Evolutionary conservation across 768 basidiomycete genomes (phyloP).

Genomic region (Atractiella rhizophila): DNA sequence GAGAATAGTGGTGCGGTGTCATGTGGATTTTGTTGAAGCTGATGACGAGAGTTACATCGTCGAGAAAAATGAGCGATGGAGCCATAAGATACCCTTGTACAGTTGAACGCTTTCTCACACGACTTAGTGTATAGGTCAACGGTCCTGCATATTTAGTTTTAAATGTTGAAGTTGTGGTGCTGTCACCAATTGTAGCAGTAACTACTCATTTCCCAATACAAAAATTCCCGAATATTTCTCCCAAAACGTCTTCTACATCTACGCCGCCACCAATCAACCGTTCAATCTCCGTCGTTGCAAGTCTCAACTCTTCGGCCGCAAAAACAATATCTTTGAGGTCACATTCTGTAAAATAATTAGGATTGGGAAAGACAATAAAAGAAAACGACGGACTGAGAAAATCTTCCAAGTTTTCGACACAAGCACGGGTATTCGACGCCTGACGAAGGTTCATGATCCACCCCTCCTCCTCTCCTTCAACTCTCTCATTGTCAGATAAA

Average conservation of each 20-base stretch:
- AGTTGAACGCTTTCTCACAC: no score
- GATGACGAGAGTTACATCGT: no score
- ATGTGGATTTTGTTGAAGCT: no score
- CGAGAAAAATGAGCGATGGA: no score
- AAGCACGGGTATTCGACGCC: slow-evolving; percentile 2
- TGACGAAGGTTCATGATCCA: background rate
- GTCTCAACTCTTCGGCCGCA: slow-evolving; percentile 65
- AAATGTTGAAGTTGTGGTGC: no score
- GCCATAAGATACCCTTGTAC: no score
- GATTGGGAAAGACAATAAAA: background rate
- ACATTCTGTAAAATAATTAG: slow-evolving; percentile 16
- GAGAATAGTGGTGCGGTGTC: no score
- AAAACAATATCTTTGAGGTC: slow-evolving; percentile 47
- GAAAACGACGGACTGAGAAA: slow-evolving; percentile 27
- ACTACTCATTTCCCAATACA: slow-evolving; percentile 67
- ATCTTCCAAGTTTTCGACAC: slow-evolving; percentile 34
- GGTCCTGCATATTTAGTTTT: no score
- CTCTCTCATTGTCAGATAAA: background rate
- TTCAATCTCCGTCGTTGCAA: slow-evolving; percentile 60
- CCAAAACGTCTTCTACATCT: slow-evolving; percentile 57
- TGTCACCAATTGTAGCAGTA: no score
- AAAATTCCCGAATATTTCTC: slow-evolving; percentile 58
- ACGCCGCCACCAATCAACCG: slow-evolving; percentile 47
- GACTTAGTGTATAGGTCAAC: no score
- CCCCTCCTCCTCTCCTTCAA: background rate